A percentile compares a stretch with the other conserved stretches of the same genome.
phyloP scores from a whole-genome alignment of 441 rosid species.

The Raphanus hybrid region DNA sequence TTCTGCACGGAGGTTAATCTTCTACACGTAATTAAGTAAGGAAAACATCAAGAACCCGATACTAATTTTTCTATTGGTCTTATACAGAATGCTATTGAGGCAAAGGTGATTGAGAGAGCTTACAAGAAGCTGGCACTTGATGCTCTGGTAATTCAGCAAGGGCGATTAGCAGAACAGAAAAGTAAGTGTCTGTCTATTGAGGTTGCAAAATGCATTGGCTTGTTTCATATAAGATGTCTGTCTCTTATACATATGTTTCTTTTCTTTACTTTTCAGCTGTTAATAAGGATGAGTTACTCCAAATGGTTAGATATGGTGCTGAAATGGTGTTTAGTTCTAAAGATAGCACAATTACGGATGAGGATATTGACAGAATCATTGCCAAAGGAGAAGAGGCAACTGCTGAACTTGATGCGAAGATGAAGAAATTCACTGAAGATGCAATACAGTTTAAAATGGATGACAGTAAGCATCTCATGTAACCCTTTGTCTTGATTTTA shows the following conservation, averaged over 20 bases:
- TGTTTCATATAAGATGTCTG: not conserved
- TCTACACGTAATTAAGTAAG: slow-evolving; percentile 22
- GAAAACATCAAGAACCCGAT: slow-evolving; percentile 21
- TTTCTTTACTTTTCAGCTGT: slow-evolving; percentile 70
- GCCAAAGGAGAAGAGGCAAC: slow-evolving; percentile 99
- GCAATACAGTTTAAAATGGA: slow-evolving; percentile 99
- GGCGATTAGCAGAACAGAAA: slow-evolving; percentile 97
- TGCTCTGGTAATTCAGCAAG: slow-evolving; percentile 99
- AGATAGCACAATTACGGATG: slow-evolving; percentile 98
- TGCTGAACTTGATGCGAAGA: slow-evolving; percentile 98
- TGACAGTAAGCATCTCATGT: slow-evolving; percentile 64
- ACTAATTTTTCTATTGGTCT: slow-evolving; percentile 17
- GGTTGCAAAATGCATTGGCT: slow-evolving; percentile 5
- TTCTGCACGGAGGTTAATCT: slow-evolving; percentile 92
- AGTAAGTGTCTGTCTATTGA: slow-evolving; percentile 50
- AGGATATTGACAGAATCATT: slow-evolving; percentile 95
- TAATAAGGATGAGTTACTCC: slow-evolving; percentile 97
- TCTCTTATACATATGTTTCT: slow-evolving; percentile 4
- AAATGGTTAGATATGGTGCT: slow-evolving; percentile 99
- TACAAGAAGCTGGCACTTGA: slow-evolving; percentile 98
- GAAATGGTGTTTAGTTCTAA: slow-evolving; percentile 99
- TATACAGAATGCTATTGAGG: slow-evolving; percentile 96
- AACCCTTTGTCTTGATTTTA: not conserved
- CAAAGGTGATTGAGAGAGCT: slow-evolving; percentile 98
- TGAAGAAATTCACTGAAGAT: slow-evolving; percentile 99